Percentiles rank a stretch among this genome's conserved stretches.
These are phyloP conservation scores for Biscogniauxia marginata DNA, from an alignment of 2,329 filamentous ascomycete genomes.

Conservation along the genomic window DNA sequence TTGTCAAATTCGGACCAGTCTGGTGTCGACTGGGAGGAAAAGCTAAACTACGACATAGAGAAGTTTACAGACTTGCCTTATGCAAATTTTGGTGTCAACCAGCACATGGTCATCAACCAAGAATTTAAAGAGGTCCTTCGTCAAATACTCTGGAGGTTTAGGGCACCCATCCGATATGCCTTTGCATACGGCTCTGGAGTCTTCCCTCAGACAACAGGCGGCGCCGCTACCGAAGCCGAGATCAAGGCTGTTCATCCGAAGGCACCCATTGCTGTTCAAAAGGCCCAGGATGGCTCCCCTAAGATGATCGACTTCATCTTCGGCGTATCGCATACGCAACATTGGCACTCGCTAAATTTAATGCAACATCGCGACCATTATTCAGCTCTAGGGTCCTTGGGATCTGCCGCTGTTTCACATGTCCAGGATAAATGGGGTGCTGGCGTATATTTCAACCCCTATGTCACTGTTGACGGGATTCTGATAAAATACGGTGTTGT, in stretches of 20 bases:
- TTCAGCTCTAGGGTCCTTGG: slow-evolving; percentile 77
- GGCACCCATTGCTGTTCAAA: slow-evolving; percentile 74
- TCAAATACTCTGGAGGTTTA: slow-evolving; percentile 85
- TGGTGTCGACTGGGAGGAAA: slow-evolving; percentile 68
- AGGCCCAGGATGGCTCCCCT: slow-evolving; percentile 80
- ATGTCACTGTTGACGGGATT: slow-evolving; percentile 89
- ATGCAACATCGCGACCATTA: slow-evolving; percentile 89
- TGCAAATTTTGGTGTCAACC: slow-evolving; percentile 86
- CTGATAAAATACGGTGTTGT: slow-evolving; percentile 98
- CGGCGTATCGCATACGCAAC: slow-evolving; percentile 88
- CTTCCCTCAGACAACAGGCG: slow-evolving; percentile 70
- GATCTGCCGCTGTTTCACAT: slow-evolving; percentile 79
- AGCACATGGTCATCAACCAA: slow-evolving; percentile 92
- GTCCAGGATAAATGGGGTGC: slow-evolving; percentile 89
- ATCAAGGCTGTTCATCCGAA: slow-evolving; percentile 73
- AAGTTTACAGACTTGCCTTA: slow-evolving; percentile 76
- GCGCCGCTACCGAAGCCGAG: slow-evolving; percentile 54
- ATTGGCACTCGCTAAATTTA: slow-evolving; percentile 95
- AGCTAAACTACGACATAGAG: slow-evolving; percentile 68
- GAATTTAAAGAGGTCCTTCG: slow-evolving; percentile 91
- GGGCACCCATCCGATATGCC: slow-evolving; percentile 90
- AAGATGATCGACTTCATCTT: slow-evolving; percentile 99
- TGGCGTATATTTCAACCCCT: slow-evolving; percentile 97
- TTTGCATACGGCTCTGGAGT: slow-evolving; percentile 98
- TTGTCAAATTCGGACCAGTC: slow-evolving; percentile 20